Evolutionary conservation across 75 land plant genomes (phyloP), one percentile per base, ranked within the genome.

Genomic region (Selaginella moellendorffii): DNA sequence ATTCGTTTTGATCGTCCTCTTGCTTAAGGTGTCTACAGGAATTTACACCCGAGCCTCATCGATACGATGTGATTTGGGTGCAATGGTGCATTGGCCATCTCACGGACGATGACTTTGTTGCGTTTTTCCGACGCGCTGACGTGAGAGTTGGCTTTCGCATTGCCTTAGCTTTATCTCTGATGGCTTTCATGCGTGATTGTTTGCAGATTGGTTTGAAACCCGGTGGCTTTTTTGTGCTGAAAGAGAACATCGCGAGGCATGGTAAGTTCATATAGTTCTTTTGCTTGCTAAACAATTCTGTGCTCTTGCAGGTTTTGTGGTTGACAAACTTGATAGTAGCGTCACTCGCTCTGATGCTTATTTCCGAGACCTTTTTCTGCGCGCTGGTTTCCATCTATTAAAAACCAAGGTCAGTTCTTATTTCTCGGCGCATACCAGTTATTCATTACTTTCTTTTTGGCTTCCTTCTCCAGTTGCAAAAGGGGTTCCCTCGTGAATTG

Each of bases 11-110:
- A n/a, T n/a, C n/a, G n/a, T n/a, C n/a, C n/a, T n/a, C n/a, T n/a
- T n/a, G 46, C 14, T 5, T 36, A 36, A 36, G 10, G 14, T 36
- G 14, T 36, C 46, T 36, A 36, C 46, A 93, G 98, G 98, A 93
- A 29, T 89, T 95, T 65, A 82, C 85, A 23, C 99, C 99, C 24
- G 82, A 86, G 52, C 56, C 74, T 62, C 78, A 78, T 65, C 78
- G 97, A 67, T 95, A 95, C 72, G 99, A 95, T 81, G 83, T 95
- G 2, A 95, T 95, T 68, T 95, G 99, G 99, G 68, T 95, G 42
- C 99, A 95, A 65, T 95, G 99, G 99, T 95, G 99, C 64, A 95
- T 95, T 68, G 97, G 97, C 0, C 99, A 95, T 65, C 80, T 95
- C 52, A 64, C 88, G 29, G 99, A 95, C 70, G 80, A 81, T 27